A percentile compares a stretch with the other conserved stretches of the same genome.
phyloP scores from a whole-genome alignment of 352 stramenopile genomes.

The Phytophthora fragariae region DNA sequence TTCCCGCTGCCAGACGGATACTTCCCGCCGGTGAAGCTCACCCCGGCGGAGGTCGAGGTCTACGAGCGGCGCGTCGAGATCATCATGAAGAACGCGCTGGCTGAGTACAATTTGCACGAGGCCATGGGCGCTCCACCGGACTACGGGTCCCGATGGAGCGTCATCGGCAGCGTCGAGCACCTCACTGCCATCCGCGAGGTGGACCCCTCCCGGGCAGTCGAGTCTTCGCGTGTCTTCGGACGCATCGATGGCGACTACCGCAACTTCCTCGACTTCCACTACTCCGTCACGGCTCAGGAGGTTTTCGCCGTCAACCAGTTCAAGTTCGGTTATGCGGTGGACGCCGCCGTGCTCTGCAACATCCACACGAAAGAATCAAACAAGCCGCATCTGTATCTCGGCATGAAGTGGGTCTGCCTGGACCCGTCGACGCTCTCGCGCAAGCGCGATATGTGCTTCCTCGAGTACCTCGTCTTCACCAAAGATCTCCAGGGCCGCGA shows the following conservation, averaged over 20 bases:
- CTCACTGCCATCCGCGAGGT: slow-evolving; percentile 50
- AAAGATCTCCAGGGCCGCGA: slow-evolving; percentile 65
- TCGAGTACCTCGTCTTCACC: slow-evolving; percentile 82
- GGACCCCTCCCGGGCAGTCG: slow-evolving; percentile 42
- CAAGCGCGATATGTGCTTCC: slow-evolving; percentile 74
- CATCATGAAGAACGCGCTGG: slow-evolving; percentile 53
- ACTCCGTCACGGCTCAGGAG: slow-evolving; percentile 59
- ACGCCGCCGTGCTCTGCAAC: slow-evolving; percentile 75
- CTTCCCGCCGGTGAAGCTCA: slow-evolving; percentile 48
- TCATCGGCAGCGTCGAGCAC: slow-evolving; percentile 45
- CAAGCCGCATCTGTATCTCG: slow-evolving; percentile 66
- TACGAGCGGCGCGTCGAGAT: slow-evolving; percentile 52
- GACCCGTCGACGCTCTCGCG: slow-evolving; percentile 62
- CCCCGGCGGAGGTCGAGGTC: slow-evolving; percentile 32
- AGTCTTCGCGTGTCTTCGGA: slow-evolving; percentile 64
- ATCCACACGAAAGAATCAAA: slow-evolving; percentile 66
- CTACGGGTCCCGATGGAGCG: slow-evolving; percentile 48
- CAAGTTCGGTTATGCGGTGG: slow-evolving; percentile 68
- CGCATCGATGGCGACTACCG: slow-evolving; percentile 68
- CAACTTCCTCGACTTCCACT: slow-evolving; percentile 75
- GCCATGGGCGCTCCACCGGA: slow-evolving; percentile 43
- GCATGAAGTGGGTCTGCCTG: slow-evolving; percentile 85
- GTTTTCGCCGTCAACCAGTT: slow-evolving; percentile 78
- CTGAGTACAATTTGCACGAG: slow-evolving; percentile 56
- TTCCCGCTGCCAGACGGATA: slow-evolving; percentile 51